Evolutionary conservation across 306 rosid genomes (phyloP), one percentile per base, ranked within the genome.

Genomic region (Abrus precatorius): DNA sequence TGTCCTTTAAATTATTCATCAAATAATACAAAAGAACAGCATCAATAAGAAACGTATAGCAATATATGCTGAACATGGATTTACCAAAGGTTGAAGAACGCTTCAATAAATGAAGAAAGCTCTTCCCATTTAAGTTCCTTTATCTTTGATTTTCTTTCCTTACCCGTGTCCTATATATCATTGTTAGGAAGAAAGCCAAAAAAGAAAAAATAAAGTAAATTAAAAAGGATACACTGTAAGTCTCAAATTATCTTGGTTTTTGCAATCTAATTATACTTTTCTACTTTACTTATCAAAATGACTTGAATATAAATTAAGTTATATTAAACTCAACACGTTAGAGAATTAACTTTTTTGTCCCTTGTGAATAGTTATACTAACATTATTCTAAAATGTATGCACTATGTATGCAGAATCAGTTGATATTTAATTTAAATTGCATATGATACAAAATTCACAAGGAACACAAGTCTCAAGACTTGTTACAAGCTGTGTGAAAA

Each of bases 111-210:
- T 27, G 32, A 62, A 38, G 74, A 83, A 83, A 77, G 82, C 59
- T 71, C 69, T 55, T 77, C 56, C 47, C 54, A 83, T 71, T 71
- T 83, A 40, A 14, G 63, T 52, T 45, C 3, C 76, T 66, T 65
- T 55, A 47, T 49, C 56, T 11, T 52, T 33, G 44, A 61, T 71
- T 65, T 81, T 78, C 56, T 72, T 78, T 9, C 0, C 12, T 44
- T 28, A 48, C 20, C 34, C 28, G 13, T 28, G 55, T 43, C 56
- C 54, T 74, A 57, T 59, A 44, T 59, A 13, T 50, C 44, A 57
- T 11, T 59, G 38, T 68, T 43, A 66, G 28, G 12, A 36, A 61
- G 78, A 80, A 71, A 38, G 48, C 60, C 57, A 56, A 53, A 49
- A 80, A 3, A 43, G 56, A 6, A 52, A 28, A 76, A 33, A 1